Percentiles rank a stretch among this genome's conserved stretches.
These are phyloP conservation scores for Penicillium macrosclerotiorum DNA, from an alignment of 495 filamentous ascomycete genomes.

Conservation along the genomic window DNA sequence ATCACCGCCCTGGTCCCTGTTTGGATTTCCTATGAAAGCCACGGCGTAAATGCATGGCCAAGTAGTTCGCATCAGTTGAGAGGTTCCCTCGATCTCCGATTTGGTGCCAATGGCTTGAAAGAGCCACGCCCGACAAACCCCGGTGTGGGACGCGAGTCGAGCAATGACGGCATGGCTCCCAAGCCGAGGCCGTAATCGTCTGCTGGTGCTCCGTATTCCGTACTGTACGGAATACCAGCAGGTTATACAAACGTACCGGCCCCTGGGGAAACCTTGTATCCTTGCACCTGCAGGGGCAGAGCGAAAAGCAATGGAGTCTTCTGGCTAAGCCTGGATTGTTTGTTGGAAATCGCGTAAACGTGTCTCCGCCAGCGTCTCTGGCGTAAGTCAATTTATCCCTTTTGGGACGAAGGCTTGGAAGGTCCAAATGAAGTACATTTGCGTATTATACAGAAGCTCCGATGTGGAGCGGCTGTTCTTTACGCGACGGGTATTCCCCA, in stretches of 20 bases:
- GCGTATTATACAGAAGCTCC: slow-evolving; percentile 12
- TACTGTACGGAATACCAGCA: too few relatives aligned
- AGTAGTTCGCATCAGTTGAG: too few relatives aligned
- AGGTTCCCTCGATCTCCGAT: too few relatives aligned
- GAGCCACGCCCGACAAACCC: slow-evolving; percentile 1
- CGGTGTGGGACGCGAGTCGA: slow-evolving; percentile 24
- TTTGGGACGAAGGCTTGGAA: slow-evolving; percentile 6
- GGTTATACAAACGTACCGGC: not conserved
- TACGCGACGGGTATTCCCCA: slow-evolving; percentile 29
- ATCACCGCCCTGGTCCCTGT: too few relatives aligned
- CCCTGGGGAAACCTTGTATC: slow-evolving; percentile 1
- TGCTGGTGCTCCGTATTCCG: too few relatives aligned
- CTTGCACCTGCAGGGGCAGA: slow-evolving; percentile 12
- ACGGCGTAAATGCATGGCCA: too few relatives aligned
- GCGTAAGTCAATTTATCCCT: slow-evolving; percentile 16
- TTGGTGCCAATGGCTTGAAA: not conserved
- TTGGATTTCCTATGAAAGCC: too few relatives aligned
- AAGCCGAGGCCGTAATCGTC: slow-evolving; percentile 21
- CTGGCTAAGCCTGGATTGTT: not conserved
- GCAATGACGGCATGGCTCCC: slow-evolving; percentile 27
- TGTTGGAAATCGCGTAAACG: not conserved
- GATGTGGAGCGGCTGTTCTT: slow-evolving; percentile 16
- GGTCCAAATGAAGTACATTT: not conserved
- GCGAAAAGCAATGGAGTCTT: not conserved
- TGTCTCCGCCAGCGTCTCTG: not conserved